A percentile compares a stretch with the other conserved stretches of the same genome.
Evolutionary conservation across 208 protist species (phyloP).

Genomic region (Wallacemonas collosoma): DNA sequence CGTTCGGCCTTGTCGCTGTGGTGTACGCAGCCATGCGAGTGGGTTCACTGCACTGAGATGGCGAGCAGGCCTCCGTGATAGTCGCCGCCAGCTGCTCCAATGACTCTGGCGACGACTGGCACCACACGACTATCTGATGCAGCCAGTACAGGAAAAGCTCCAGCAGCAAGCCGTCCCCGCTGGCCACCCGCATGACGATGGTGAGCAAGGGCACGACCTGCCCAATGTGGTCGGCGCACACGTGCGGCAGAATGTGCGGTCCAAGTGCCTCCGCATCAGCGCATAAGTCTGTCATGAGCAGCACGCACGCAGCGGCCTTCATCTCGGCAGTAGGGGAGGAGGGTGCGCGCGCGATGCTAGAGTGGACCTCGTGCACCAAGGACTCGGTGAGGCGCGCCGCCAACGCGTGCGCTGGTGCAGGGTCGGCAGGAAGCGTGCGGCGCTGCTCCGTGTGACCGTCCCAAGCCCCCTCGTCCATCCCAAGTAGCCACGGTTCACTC

Average conservation of each 20-base stretch:
- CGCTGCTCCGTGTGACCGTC: not conserved
- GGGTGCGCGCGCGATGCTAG: not conserved
- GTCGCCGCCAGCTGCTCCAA: constrained; percentile 28
- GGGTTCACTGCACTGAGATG: not conserved
- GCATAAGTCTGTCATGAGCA: constrained; percentile 8
- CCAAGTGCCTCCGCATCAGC: not conserved
- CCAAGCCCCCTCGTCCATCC: not conserved
- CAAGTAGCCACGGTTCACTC: constrained; percentile 1
- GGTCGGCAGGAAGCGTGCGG: not conserved
- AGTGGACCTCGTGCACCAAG: not conserved
- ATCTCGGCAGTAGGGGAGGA: not conserved
- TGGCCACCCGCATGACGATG: constrained; percentile 14
- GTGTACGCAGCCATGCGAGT: too few relatives aligned
- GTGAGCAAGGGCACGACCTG: not conserved
- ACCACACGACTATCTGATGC: constrained; percentile 29
- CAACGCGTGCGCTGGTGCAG: not conserved
- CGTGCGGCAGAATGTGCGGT: not conserved
- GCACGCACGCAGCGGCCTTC: not conserved
- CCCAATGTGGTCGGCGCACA: constrained; percentile 6
- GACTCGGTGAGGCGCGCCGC: not conserved
- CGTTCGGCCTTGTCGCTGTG: too few relatives aligned
- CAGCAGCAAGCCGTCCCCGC: constrained; percentile 22
- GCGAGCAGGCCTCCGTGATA: not conserved
- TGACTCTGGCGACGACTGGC: constrained; percentile 19
- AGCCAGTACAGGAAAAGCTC: constrained; percentile 40